Percentiles rank a stretch among this genome's conserved stretches.
phyloP scores from a whole-genome alignment of 1,139 yeast genomes.

The Ogataea hybrid region DNA sequence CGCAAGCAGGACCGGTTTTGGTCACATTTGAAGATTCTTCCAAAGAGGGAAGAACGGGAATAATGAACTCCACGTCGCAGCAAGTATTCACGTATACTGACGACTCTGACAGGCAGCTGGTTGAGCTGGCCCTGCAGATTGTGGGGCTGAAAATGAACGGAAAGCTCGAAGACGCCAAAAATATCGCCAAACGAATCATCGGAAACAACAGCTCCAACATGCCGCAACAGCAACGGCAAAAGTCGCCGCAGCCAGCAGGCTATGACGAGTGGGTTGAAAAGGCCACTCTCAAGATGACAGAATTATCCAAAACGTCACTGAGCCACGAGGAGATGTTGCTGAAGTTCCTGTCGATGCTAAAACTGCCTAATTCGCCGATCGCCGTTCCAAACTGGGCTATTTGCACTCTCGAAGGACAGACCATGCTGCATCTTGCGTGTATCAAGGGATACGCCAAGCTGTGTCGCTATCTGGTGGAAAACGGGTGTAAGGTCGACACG shows the following conservation, averaged over 20 bases:
- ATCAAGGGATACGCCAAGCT: constrained; percentile 67
- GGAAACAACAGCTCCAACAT: constrained; percentile 41
- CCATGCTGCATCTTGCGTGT: constrained; percentile 81
- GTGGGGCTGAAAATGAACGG: constrained; percentile 96
- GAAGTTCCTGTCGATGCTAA: constrained; percentile 62
- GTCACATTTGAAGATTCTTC: constrained; percentile 59
- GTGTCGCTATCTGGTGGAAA: constrained; percentile 61
- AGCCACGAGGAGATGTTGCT: constrained; percentile 60
- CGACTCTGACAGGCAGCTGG: constrained; percentile 88
- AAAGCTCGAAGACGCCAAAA: constrained; percentile 85
- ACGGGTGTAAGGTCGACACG: constrained; percentile 77
- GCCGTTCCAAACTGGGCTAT: constrained; percentile 73
- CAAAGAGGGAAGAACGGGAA: constrained; percentile 13
- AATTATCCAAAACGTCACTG: constrained; percentile 45
- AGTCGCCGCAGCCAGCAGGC: constrained; percentile 5
- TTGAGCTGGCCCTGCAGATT: constrained; percentile 89
- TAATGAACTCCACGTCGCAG: constrained; percentile 25
- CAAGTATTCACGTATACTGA: constrained; percentile 81
- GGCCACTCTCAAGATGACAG: constrained; percentile 41
- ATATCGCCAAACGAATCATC: constrained; percentile 83
- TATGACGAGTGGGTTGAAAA: constrained; percentile 44
- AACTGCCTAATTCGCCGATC: constrained; percentile 59
- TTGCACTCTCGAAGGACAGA: constrained; percentile 79
- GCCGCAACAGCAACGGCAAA: constrained; percentile 13
- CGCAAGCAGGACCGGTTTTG: constrained; percentile 85